phyloP scores from a whole-genome alignment of 441 rosid species.

The Hura crepitans region DNA sequence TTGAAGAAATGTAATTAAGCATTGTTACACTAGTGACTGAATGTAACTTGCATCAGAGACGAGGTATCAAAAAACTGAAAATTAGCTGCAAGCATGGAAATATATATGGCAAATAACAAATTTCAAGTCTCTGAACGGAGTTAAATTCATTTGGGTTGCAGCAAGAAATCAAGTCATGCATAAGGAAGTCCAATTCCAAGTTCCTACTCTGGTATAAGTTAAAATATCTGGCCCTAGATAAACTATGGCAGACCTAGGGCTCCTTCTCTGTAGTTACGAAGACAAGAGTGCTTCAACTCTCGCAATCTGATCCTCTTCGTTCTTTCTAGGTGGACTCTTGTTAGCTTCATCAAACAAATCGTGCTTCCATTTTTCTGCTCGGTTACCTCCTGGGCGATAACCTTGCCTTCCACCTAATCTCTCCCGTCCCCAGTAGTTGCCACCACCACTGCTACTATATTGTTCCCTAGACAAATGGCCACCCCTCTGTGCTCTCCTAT shows the following conservation, averaged over 20 bases:
- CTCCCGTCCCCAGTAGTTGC: slow-evolving; percentile 48
- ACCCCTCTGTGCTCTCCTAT: slow-evolving; percentile 40
- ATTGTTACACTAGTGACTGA: too few relatives aligned
- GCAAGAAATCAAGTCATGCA: background rate
- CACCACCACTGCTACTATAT: slow-evolving; percentile 29
- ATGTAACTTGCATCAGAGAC: too few relatives aligned
- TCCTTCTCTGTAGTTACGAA: slow-evolving; percentile 30
- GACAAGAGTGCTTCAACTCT: slow-evolving; percentile 81
- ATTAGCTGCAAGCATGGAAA: background rate
- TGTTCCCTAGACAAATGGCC: slow-evolving; percentile 41
- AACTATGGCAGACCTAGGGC: background rate
- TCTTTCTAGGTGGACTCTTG: slow-evolving; percentile 56
- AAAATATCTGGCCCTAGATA: background rate
- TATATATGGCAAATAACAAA: background rate
- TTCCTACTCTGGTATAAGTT: too few relatives aligned
- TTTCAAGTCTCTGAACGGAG: background rate
- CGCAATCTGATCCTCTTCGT: slow-evolving; percentile 87
- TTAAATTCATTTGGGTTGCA: background rate
- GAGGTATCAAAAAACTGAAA: background rate
- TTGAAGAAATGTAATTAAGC: too few relatives aligned
- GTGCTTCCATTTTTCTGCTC: slow-evolving; percentile 82
- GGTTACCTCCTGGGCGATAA: slow-evolving; percentile 33
- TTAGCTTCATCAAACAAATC: slow-evolving; percentile 77
- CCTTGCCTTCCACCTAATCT: slow-evolving; percentile 47
- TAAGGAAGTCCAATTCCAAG: background rate